A percentile compares a stretch with the other conserved stretches of the same genome.
Evolutionary conservation across 2,329 filamentous ascomycete species (phyloP).

Genomic region (Fusarium keratoplasticum): DNA sequence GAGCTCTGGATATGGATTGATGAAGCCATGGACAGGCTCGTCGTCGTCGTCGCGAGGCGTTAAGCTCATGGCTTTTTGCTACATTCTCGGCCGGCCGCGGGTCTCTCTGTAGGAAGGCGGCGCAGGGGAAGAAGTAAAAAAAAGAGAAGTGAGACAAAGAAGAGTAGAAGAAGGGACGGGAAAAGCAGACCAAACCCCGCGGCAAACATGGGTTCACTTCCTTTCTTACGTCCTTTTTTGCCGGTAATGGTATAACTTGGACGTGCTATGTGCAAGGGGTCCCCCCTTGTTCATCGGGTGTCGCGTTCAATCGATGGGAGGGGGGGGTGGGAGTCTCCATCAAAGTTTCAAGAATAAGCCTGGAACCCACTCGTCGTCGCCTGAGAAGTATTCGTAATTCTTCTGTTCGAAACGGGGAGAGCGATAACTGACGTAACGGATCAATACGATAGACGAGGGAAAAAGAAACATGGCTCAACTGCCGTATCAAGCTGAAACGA

Average conservation of each 20-base stretch:
- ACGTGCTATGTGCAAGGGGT: neutral
- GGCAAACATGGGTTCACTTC: neutral
- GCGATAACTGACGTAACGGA: neutral
- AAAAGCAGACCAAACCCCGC: slow-evolving; percentile 8
- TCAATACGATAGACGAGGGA: neutral
- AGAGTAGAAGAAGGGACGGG: slow-evolving; percentile 9
- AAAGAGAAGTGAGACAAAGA: slow-evolving; percentile 5
- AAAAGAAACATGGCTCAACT: neutral
- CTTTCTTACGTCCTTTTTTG: neutral
- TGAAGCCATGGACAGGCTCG: slow-evolving; percentile 40
- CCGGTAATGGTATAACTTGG: neutral
- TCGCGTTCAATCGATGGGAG: neutral
- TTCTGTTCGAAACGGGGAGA: neutral
- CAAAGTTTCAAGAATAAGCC: neutral
- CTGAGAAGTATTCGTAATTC: neutral
- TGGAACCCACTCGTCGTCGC: neutral
- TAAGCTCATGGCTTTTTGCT: slow-evolving; percentile 31
- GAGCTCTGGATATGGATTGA: slow-evolving; percentile 46
- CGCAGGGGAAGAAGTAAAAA: slow-evolving; percentile 9
- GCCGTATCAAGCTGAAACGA: slow-evolving; percentile 1
- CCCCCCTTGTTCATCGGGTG: neutral
- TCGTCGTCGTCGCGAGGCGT: slow-evolving; percentile 41
- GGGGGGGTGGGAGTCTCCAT: neutral
- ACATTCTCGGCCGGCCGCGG: slow-evolving; percentile 26
- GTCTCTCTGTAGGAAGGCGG: neutral